Evolutionary conservation across 352 stramenopile species (phyloP).

Genomic region (Phytophthora melonis): DNA sequence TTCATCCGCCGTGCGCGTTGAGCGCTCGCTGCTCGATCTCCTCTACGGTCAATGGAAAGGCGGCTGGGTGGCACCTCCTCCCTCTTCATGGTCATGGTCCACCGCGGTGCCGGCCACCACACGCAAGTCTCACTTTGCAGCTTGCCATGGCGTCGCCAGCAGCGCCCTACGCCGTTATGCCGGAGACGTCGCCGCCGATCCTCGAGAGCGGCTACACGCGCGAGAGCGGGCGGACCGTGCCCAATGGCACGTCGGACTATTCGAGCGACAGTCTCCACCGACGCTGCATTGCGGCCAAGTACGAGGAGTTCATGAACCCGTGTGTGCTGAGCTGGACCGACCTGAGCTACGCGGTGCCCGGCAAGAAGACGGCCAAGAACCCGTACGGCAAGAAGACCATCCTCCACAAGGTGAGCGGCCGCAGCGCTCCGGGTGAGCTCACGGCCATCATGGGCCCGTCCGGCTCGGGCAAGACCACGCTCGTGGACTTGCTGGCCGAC

Average conservation of each 20-base stretch:
- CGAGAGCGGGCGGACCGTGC: conserved; percentile 27
- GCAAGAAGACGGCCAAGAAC: conserved; percentile 10
- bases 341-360: background rate
- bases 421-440: conserved; percentile 40
- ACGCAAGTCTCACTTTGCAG: conserved; percentile 28
- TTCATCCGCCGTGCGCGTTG: background rate
- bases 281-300: conserved; percentile 24
- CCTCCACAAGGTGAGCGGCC: conserved; percentile 63
- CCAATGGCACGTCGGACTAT: conserved; percentile 33
- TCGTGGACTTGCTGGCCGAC: conserved; percentile 72
- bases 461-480: conserved; percentile 66
- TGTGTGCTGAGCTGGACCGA: conserved; percentile 2
- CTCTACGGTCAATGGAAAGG: conserved; percentile 37
- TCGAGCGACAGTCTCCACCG: conserved; percentile 30
- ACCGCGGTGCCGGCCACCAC: background rate
- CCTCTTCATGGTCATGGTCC: background rate
- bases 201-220: conserved; percentile 34
- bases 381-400: conserved; percentile 50
- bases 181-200: conserved; percentile 35
- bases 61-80: background rate
- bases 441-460: conserved; percentile 72
- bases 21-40: conserved; percentile 17
- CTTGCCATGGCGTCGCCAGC: conserved; percentile 26
- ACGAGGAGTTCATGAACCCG: conserved; percentile 16
- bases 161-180: conserved; percentile 24